These are phyloP conservation scores for Physcia stellaris DNA, from an alignment of 495 filamentous ascomycete genomes.

Conservation along the genomic window DNA sequence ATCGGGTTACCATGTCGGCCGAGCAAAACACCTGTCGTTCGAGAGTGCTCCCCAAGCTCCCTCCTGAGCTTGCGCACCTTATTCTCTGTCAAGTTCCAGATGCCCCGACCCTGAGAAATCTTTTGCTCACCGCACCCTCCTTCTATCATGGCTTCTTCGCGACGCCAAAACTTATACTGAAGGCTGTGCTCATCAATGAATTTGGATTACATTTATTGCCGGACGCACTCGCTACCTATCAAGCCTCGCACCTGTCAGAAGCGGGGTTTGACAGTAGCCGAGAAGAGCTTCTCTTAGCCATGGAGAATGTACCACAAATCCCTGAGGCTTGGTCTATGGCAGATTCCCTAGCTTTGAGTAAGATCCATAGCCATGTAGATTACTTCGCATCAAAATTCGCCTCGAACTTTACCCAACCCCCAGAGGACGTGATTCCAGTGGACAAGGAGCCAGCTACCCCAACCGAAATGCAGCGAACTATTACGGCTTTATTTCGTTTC, in stretches of 20 bases:
- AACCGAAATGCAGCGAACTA: background rate
- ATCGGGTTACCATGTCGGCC: too few species aligned
- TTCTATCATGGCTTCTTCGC: background rate
- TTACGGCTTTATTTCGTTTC: slow-evolving; percentile 1
- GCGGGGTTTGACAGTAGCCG: background rate
- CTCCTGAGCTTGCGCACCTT: slow-evolving; percentile 6
- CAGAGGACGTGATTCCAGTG: background rate
- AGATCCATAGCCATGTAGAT: background rate
- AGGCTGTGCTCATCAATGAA: background rate
- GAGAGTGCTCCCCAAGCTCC: too few species aligned
- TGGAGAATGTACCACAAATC: background rate
- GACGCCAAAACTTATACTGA: background rate
- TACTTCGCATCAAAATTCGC: background rate
- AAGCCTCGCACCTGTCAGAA: background rate
- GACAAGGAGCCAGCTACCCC: background rate
- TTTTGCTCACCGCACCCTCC: background rate
- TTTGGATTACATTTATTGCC: background rate
- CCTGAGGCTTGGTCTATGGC: background rate
- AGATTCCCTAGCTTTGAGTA: background rate
- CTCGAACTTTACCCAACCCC: background rate
- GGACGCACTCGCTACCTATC: background rate
- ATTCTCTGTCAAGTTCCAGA: background rate
- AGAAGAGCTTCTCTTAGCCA: background rate
- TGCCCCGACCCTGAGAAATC: background rate
- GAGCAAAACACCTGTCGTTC: too few species aligned